Conservation (phyloP, 2,329 filamentous ascomycete genomes). For the Dendrostoma leiphaemia region DNA sequence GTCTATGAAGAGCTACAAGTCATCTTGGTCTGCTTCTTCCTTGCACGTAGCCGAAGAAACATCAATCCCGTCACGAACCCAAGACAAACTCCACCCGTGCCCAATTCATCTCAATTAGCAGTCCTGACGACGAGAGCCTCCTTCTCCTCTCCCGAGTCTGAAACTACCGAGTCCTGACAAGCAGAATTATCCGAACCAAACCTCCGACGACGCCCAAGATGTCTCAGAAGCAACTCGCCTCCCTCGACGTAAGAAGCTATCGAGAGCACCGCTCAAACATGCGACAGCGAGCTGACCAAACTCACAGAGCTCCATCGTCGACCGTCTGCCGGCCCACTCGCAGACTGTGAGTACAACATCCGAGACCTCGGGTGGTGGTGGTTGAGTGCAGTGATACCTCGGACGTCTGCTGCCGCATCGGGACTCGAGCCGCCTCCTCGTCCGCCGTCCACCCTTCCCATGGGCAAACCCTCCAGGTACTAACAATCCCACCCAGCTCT, state of each 20-base stretch:
- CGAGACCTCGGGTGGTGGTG: too few species aligned
- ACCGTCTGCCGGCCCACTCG: conserved; percentile 69
- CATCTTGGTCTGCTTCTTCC: too few species aligned
- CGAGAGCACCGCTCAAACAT: too few species aligned
- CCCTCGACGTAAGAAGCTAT: conserved; percentile 39
- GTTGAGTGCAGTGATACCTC: too few species aligned
- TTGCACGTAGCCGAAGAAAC: too few species aligned
- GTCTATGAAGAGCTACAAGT: too few species aligned
- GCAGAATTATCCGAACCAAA: background rate
- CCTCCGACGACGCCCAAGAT: background rate
- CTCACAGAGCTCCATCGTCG: conserved; percentile 50
- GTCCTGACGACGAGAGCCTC: background rate
- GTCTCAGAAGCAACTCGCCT: conserved; percentile 23
- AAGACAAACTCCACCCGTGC: too few species aligned
- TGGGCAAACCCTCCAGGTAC: too few species aligned
- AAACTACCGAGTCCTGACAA: background rate
- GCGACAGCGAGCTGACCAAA: background rate
- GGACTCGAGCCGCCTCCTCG: too few species aligned
- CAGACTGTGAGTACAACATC: conserved; percentile 37
- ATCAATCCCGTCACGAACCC: too few species aligned
- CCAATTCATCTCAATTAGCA: background rate
- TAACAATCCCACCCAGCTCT: conserved; percentile 55
- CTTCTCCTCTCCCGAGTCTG: background rate
- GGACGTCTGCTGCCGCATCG: too few species aligned
- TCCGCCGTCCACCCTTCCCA: too few species aligned